Percentiles rank a stretch among this genome's conserved stretches.
These are phyloP conservation scores for Trichoderma afroharzianum DNA, from an alignment of 2,329 filamentous ascomycete genomes.

Conservation along the genomic window DNA sequence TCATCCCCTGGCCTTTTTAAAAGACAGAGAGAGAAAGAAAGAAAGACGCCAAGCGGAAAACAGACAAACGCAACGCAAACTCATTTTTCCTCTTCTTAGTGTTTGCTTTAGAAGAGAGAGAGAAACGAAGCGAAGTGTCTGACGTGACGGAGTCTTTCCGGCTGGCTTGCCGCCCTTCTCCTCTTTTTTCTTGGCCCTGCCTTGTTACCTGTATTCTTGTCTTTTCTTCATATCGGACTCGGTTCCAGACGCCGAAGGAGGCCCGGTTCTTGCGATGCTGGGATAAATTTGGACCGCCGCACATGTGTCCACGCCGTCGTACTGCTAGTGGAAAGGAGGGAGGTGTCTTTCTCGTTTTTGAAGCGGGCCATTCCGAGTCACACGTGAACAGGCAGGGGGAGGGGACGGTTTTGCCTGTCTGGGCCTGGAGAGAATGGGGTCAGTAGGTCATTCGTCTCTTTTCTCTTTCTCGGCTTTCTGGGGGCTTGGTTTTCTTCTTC, in stretches of 20 bases:
- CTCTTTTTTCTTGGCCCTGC: not conserved
- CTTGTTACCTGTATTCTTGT: not conserved
- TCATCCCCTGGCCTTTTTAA: not conserved
- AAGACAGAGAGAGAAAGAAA: not conserved
- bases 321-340: slow-evolving; percentile 8
- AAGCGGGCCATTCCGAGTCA: slow-evolving; percentile 2
- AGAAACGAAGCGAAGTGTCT: not conserved
- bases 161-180: not conserved
- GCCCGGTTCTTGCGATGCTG: not conserved
- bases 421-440: not conserved
- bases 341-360: not conserved
- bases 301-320: not conserved
- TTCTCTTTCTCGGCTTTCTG: not conserved
- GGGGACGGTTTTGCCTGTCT: not conserved
- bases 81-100: not conserved
- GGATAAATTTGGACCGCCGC: not conserved
- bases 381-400: slow-evolving; percentile 12
- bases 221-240: not conserved
- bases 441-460: not conserved
- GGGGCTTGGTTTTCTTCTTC: not conserved
- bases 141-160: not conserved
- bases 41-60: not conserved
- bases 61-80: not conserved
- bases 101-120: too few species aligned
- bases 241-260: not conserved